A percentile compares a stretch with the other conserved stretches of the same genome.
These are phyloP conservation scores for Mycena indigotica DNA, from an alignment of 768 basidiomycete species.

Conservation along the genomic window DNA sequence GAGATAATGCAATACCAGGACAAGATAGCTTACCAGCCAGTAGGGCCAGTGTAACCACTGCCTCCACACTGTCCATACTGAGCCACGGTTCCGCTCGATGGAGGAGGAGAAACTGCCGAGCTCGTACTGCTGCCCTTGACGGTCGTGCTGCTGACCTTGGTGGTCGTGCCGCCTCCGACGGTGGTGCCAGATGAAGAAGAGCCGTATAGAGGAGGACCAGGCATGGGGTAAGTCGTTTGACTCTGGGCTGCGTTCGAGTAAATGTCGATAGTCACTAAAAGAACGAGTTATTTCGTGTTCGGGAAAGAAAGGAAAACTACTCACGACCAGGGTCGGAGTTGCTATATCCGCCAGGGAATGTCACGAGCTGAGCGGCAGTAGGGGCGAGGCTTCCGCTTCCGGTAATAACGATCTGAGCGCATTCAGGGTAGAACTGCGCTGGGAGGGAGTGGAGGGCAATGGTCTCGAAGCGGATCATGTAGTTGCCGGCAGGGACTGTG, in stretches of 20 bases:
- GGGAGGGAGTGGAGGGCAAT: slow-evolving; percentile 54
- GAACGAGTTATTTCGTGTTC: slow-evolving; percentile 25
- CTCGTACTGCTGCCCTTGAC: slow-evolving; percentile 21
- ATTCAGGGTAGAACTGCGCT: slow-evolving; percentile 74
- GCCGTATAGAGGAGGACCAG: slow-evolving; percentile 51
- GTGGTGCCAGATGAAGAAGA: slow-evolving; percentile 26
- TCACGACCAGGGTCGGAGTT: slow-evolving; percentile 45
- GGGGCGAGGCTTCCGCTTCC: slow-evolving; percentile 43
- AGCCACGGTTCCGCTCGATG: slow-evolving; percentile 32
- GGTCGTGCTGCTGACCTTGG: slow-evolving; percentile 20
- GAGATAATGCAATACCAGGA: not conserved
- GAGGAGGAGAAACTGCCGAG: slow-evolving; percentile 14
- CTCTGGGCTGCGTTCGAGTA: slow-evolving; percentile 43
- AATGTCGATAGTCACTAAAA: slow-evolving; percentile 42
- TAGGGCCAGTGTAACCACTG: slow-evolving; percentile 40
- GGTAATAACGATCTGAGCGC: slow-evolving; percentile 46
- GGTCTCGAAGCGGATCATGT: slow-evolving; percentile 53
- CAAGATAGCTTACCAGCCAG: slow-evolving; percentile 35
- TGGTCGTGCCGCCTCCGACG: slow-evolving; percentile 17
- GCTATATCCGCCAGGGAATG: slow-evolving; percentile 51
- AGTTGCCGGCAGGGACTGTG: slow-evolving; percentile 45
- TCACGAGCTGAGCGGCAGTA: slow-evolving; percentile 45
- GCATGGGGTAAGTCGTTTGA: slow-evolving; percentile 44
- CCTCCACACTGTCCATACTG: slow-evolving; percentile 50
- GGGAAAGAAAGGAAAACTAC: slow-evolving; percentile 11